Base-by-base conservation (phyloP, 169 alveolate species). In the Eimeria falciformis region DNA sequence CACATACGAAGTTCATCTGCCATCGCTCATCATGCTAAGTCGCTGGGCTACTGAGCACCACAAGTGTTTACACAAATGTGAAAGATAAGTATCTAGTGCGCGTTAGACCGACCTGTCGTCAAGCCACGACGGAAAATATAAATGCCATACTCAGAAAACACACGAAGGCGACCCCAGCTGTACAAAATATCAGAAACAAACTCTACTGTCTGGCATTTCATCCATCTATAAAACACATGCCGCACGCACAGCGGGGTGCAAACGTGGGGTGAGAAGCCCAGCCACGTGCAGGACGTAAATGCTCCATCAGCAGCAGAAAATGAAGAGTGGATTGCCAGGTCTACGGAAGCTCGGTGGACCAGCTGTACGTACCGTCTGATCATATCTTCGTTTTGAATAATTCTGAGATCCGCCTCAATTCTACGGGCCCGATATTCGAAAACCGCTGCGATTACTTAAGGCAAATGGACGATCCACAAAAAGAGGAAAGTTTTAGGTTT, bases 141-240 rank as follows among this genome's bases (percentile, higher is more conserved):
- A 11, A 95, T 94, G 25, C 96, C 97, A 86, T 95, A 95, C 45
- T 95, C 96, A 29, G 95, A 93, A 46, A 95, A 93, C 40, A 95
- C 66, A 37, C 94, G 77, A 6, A 94, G 58, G 58, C 95, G 91
- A 45, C 96, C 96, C 96, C 96, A 94, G 23, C 96, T 91, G 65
- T 94, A 37, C 25, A 78, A 2, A 7, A 17, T 18, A 23, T n/a
- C 40, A 79, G 56, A 2, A 25, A 21, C 55, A n/a, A n/a, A n/a
- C n/a, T n/a, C n/a, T n/a, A n/a, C n/a, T n/a, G n/a, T n/a, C n/a
- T n/a, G n/a, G n/a, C n/a, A n/a, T n/a, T n/a, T n/a, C n/a, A n/a
- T n/a, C n/a, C n/a, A n/a, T n/a, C n/a, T n/a, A n/a, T n/a, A n/a
- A n/a, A n/a, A n/a, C 37, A 12, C 9, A 12, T 18, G 75, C 29